Evolutionary conservation across 1,284 basidiomycete genomes (phyloP).

Genomic region (Cryptococcus deneoformans): DNA sequence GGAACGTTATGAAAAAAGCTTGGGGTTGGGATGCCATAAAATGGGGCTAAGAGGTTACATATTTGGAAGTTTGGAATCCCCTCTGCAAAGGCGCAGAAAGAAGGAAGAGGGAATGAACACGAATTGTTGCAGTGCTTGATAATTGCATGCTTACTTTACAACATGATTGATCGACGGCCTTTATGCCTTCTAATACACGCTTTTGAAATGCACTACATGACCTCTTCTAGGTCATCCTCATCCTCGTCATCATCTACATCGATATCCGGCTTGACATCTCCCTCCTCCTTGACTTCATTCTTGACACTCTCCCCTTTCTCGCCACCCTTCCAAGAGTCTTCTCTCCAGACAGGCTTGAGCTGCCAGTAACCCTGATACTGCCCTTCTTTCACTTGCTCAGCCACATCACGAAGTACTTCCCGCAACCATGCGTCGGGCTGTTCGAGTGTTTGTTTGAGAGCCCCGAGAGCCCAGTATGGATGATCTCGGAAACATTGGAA

Average conservation of each 20-base stretch:
- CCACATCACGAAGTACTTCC: conserved; percentile 79
- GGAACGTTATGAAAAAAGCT: too few relatives aligned
- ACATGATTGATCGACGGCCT: background rate
- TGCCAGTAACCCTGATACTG: conserved; percentile 53
- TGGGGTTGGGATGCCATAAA: too few relatives aligned
- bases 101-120: too few relatives aligned
- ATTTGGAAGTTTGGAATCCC: too few relatives aligned
- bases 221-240: conserved; percentile 13
- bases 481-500: conserved; percentile 76
- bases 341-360: conserved; percentile 33
- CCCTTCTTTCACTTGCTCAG: conserved; percentile 74
- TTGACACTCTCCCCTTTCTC: conserved; percentile 1
- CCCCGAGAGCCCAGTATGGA: conserved; percentile 78
- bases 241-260: conserved; percentile 20
- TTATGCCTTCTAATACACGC: background rate
- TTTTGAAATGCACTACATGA: conserved; percentile 1
- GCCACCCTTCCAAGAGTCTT: background rate
- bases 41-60: too few relatives aligned
- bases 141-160: conserved; percentile 1
- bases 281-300: background rate
- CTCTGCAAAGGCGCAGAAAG: too few relatives aligned
- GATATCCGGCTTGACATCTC: conserved; percentile 13
- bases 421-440: conserved; percentile 91
- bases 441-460: conserved; percentile 73
- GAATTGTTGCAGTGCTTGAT: background rate